Percentiles rank a stretch among this genome's conserved stretches.
Evolutionary conservation across 1,139 yeast genomes (phyloP).

Genomic region (Diutina siamensis): DNA sequence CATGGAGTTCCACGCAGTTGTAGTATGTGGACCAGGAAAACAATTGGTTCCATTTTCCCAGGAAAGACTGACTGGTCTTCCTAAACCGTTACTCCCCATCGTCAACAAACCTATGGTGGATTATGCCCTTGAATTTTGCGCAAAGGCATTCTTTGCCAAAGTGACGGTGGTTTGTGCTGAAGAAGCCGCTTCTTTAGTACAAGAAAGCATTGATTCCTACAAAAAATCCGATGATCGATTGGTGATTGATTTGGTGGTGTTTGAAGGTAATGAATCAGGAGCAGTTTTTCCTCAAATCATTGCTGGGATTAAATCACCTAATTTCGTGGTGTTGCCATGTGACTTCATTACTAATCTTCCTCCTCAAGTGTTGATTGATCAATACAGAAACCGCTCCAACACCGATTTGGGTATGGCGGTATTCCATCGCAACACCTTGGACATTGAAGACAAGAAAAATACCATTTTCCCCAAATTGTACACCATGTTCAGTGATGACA

Average conservation of each 20-base stretch:
- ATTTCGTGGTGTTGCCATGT: slow-evolving; percentile 80
- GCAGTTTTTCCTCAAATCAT: not conserved
- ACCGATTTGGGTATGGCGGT: slow-evolving; percentile 62
- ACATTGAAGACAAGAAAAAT: slow-evolving; percentile 63
- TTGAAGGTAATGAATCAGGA: not conserved
- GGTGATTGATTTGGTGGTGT: not conserved
- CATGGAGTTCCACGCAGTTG: slow-evolving; percentile 89
- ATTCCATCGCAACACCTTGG: slow-evolving; percentile 60
- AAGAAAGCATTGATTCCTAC: slow-evolving; percentile 26
- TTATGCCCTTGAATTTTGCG: slow-evolving; percentile 90
- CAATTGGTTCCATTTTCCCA: slow-evolving; percentile 62
- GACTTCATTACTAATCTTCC: slow-evolving; percentile 89
- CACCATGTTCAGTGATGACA: slow-evolving; percentile 41
- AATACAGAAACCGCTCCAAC: slow-evolving; percentile 58
- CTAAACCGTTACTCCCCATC: slow-evolving; percentile 81
- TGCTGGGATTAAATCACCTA: slow-evolving; percentile 7
- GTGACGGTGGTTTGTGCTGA: slow-evolving; percentile 28
- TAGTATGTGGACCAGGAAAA: slow-evolving; percentile 79
- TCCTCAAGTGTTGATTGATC: slow-evolving; percentile 79
- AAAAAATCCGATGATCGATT: not conserved
- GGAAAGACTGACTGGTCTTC: slow-evolving; percentile 44
- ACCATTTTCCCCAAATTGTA: slow-evolving; percentile 39
- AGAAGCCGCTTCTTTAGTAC: slow-evolving; percentile 18
- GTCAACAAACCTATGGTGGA: slow-evolving; percentile 88
- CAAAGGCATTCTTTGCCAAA: slow-evolving; percentile 62